phyloP scores from a whole-genome alignment of 163 green algal genomes.

The Botryococcus braunii region DNA sequence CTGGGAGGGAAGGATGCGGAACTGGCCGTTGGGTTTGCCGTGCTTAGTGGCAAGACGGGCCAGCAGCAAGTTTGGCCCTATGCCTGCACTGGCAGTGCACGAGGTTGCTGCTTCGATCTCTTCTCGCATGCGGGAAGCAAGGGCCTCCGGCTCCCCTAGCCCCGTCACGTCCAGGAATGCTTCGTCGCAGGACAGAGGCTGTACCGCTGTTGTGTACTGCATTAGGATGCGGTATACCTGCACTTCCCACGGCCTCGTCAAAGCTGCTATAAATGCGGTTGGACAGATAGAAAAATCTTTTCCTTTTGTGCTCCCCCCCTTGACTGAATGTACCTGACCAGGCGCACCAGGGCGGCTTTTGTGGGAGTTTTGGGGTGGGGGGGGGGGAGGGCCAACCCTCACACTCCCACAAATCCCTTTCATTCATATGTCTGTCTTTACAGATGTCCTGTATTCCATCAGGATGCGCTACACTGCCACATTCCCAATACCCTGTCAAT shows the following conservation, averaged over 20 bases:
- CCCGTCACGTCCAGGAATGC: conserved; percentile 80
- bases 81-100: conserved; percentile 75
- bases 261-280: no score
- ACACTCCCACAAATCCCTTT: no score
- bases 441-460: no score
- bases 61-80: conserved; percentile 79
- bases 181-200: conserved; percentile 91
- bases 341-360: not conserved
- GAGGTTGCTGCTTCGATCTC: conserved; percentile 58
- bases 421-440: no score
- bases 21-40: conserved; percentile 88
- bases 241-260: no score
- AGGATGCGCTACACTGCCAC: no score
- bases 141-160: conserved; percentile 36
- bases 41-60: conserved; percentile 75
- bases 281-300: no score
- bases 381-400: no score
- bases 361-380: no score
- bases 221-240: conserved; percentile 80
- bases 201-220: conserved; percentile 46
- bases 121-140: conserved; percentile 27
- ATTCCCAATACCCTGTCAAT: no score
- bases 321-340: not conserved
- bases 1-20: conserved; percentile 19
- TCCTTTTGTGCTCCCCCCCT: no score